A percentile compares a stretch with the other conserved stretches of the same genome.
Conservation (phyloP, 2,329 filamentous ascomycete genomes). For the Neoarthrinium moseri region DNA sequence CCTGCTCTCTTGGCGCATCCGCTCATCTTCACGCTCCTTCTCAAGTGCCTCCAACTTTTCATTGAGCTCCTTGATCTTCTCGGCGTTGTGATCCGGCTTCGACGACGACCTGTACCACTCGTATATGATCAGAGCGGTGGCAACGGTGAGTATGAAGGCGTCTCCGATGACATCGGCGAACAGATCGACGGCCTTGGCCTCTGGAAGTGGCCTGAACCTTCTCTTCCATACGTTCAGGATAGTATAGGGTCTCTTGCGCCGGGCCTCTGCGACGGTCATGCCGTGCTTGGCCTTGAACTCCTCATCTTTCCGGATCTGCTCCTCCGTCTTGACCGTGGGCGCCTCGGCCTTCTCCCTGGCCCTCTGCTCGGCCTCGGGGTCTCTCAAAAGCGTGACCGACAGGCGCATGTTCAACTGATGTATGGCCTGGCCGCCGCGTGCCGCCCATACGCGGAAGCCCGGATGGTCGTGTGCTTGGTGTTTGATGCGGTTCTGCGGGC, state of each 20-base stretch:
- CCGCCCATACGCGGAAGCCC: conserved; percentile 59
- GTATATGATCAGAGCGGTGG: conserved; percentile 56
- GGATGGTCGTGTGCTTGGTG: conserved; percentile 64
- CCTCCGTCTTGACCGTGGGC: conserved; percentile 64
- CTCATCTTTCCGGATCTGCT: conserved; percentile 56
- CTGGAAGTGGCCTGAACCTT: conserved; percentile 62
- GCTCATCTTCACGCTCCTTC: conserved; percentile 49
- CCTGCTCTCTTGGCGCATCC: conserved; percentile 41
- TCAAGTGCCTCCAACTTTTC: conserved; percentile 48
- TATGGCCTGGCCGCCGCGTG: conserved; percentile 60
- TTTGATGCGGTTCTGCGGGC: conserved; percentile 61
- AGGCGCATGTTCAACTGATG: conserved; percentile 68
- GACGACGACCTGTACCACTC: conserved; percentile 59
- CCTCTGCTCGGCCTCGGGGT: conserved; percentile 54
- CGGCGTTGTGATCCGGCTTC: conserved; percentile 59
- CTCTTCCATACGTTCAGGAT: conserved; percentile 59
- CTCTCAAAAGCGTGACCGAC: conserved; percentile 58
- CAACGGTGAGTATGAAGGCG: conserved; percentile 60
- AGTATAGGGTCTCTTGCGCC: conserved; percentile 20
- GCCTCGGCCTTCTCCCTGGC: conserved; percentile 63
- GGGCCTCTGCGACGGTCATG: conserved; percentile 30
- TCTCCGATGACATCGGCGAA: conserved; percentile 67
- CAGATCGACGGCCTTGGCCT: conserved; percentile 63
- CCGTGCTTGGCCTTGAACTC: conserved; percentile 41
- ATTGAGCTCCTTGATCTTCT: conserved; percentile 51